Evolutionary conservation across 495 filamentous ascomycete species (phyloP).

Genomic region (Haplographium delicatum): DNA sequence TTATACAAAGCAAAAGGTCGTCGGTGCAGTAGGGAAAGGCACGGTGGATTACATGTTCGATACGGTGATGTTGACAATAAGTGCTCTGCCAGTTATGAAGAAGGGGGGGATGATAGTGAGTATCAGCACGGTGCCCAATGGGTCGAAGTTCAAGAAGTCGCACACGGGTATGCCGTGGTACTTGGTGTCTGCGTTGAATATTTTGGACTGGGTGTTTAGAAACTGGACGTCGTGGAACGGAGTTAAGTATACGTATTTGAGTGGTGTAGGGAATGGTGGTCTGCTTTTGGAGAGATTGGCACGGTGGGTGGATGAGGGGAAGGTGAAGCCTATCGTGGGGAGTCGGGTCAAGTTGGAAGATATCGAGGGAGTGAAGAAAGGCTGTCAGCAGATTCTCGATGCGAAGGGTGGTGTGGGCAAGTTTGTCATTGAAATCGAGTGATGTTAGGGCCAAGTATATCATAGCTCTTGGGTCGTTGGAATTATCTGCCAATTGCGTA

Average conservation of each 20-base stretch:
- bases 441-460: not conserved
- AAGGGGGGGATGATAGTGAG: slow-evolving; percentile 36
- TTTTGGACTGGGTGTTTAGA: slow-evolving; percentile 31
- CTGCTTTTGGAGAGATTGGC: slow-evolving; percentile 39
- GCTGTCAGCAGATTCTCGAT: slow-evolving; percentile 40
- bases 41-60: slow-evolving; percentile 51
- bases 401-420: slow-evolving; percentile 53
- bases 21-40: slow-evolving; percentile 34
- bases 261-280: slow-evolving; percentile 33
- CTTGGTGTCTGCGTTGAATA: slow-evolving; percentile 29
- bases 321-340: slow-evolving; percentile 41
- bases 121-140: slow-evolving; percentile 36
- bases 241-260: slow-evolving; percentile 35
- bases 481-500: no score
- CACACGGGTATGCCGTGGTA: slow-evolving; percentile 28
- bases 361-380: slow-evolving; percentile 38
- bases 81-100: slow-evolving; percentile 34
- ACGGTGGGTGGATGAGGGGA: slow-evolving; percentile 38
- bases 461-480: no score
- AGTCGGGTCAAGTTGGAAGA: slow-evolving; percentile 39
- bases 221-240: slow-evolving; percentile 28
- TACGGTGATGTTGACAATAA: slow-evolving; percentile 34
- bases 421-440: slow-evolving; percentile 41
- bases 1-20: slow-evolving; percentile 41
- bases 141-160: slow-evolving; percentile 32